A percentile compares a stretch with the other conserved stretches of the same genome.
Conservation (phyloP, 345 rosid genomes). For the Orychophragmus violaceus region DNA sequence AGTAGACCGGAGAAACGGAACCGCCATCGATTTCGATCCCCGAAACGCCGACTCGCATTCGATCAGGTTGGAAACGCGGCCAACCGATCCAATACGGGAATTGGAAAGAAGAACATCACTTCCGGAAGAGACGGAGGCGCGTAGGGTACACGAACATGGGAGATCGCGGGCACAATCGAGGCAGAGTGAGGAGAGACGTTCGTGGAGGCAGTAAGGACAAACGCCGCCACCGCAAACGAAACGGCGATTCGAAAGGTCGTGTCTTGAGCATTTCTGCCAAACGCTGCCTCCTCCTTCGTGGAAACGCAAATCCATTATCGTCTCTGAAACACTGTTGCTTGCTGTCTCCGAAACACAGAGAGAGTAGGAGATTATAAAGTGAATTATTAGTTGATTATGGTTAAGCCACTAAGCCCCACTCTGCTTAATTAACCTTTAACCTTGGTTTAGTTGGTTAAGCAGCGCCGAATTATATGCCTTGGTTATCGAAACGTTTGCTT, state of each 20-base stretch:
- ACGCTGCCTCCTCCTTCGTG: slow-evolving; percentile 32
- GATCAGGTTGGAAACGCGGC: slow-evolving; percentile 48
- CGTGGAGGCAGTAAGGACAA: slow-evolving; percentile 81
- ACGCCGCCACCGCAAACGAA: slow-evolving; percentile 43
- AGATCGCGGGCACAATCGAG: slow-evolving; percentile 63
- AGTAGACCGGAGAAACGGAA: slow-evolving; percentile 52
- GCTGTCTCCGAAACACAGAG: slow-evolving; percentile 12
- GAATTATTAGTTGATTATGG: too few species aligned
- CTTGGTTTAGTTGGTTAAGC: neutral
- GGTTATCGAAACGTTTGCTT: neutral
- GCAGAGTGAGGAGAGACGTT: slow-evolving; percentile 68
- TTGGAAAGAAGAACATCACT: neutral
- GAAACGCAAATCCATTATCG: slow-evolving; percentile 31
- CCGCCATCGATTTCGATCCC: slow-evolving; percentile 62
- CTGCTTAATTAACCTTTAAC: neutral
- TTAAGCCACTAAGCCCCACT: slow-evolving; percentile 20
- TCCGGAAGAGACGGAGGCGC: slow-evolving; percentile 30
- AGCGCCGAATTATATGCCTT: neutral
- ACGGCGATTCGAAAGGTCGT: slow-evolving; percentile 51
- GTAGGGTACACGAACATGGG: slow-evolving; percentile 58
- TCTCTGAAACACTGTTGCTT: slow-evolving; percentile 8
- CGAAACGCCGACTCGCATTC: slow-evolving; percentile 69
- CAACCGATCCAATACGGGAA: slow-evolving; percentile 38
- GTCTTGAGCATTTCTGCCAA: slow-evolving; percentile 64
- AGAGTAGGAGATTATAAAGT: slow-evolving; percentile 37